Percentiles rank a stretch among this genome's conserved stretches.
These are phyloP conservation scores for Magnusiomyces ingens DNA, from an alignment of 1,139 yeast species.

Conservation along the genomic window DNA sequence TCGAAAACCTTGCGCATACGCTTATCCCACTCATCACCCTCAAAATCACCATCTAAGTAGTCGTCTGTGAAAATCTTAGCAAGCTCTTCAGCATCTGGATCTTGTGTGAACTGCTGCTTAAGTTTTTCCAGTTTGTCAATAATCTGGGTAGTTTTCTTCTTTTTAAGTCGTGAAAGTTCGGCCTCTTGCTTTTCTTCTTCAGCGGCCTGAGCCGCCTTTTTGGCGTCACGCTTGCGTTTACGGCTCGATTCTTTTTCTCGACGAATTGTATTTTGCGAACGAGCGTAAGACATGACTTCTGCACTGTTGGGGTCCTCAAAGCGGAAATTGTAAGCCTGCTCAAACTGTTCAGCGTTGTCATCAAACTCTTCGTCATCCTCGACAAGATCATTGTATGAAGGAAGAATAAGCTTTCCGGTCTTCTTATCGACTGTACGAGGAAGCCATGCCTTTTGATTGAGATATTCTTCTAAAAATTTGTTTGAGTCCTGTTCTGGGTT, in stretches of 20 bases:
- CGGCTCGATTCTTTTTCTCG: slow-evolving; percentile 69
- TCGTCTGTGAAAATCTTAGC: slow-evolving; percentile 56
- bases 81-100: slow-evolving; percentile 50
- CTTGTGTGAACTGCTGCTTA: slow-evolving; percentile 78
- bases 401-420: slow-evolving; percentile 45
- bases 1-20: slow-evolving; percentile 81
- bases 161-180: slow-evolving; percentile 64
- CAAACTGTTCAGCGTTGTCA: slow-evolving; percentile 85
- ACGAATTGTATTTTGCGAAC: slow-evolving; percentile 88
- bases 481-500: slow-evolving; percentile 61
- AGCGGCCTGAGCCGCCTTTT: slow-evolving; percentile 47
- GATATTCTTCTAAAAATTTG: slow-evolving; percentile 64
- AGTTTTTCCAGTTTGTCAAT: slow-evolving; percentile 70
- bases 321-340: slow-evolving; percentile 88
- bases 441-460: slow-evolving; percentile 82
- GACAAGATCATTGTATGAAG: slow-evolving; percentile 43
- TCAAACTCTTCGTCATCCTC: slow-evolving; percentile 85
- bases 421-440: slow-evolving; percentile 48
- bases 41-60: slow-evolving; percentile 80
- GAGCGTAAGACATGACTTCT: slow-evolving; percentile 93
- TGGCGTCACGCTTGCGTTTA: slow-evolving; percentile 73
- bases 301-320: slow-evolving; percentile 88
- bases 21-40: slow-evolving; percentile 86
- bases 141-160: slow-evolving; percentile 67
- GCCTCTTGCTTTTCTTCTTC: slow-evolving; percentile 53